These are phyloP conservation scores for Gynostemma pentaphyllum DNA, from an alignment of 306 rosid species.

Conservation along the genomic window DNA sequence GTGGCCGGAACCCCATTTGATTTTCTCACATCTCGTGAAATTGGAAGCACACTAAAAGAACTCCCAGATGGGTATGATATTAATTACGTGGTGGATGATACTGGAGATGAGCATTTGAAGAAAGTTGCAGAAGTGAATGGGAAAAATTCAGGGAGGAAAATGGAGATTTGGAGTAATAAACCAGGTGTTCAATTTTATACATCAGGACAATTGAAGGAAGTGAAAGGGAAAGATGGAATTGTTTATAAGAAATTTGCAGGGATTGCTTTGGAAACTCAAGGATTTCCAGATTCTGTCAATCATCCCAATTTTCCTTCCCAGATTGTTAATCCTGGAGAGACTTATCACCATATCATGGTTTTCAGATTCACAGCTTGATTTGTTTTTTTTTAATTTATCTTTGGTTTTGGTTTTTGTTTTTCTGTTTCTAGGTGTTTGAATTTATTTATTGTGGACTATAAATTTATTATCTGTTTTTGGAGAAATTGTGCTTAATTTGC, in stretches of 20 bases:
- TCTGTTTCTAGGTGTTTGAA: too few relatives aligned
- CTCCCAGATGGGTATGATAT: slow-evolving; percentile 45
- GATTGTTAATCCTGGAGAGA: slow-evolving; percentile 42
- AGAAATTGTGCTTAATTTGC: too few relatives aligned
- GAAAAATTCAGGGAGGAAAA: slow-evolving; percentile 36
- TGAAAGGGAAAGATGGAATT: slow-evolving; percentile 38
- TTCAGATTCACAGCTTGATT: slow-evolving; percentile 42
- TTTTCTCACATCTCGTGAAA: slow-evolving; percentile 32
- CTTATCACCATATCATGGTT: slow-evolving; percentile 39
- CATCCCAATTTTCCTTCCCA: slow-evolving; percentile 41
- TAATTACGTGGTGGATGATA: slow-evolving; percentile 39
- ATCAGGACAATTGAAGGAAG: slow-evolving; percentile 23
- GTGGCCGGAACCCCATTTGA: slow-evolving; percentile 44
- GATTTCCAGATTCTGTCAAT: slow-evolving; percentile 53
- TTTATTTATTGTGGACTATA: too few relatives aligned
- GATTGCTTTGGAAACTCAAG: slow-evolving; percentile 50
- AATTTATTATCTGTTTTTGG: too few relatives aligned
- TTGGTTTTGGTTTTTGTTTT: too few relatives aligned
- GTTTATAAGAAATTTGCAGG: slow-evolving; percentile 23
- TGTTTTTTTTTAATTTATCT: too few relatives aligned
- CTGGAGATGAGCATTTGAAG: slow-evolving; percentile 5
- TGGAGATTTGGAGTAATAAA: slow-evolving; percentile 57
- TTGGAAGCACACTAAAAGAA: slow-evolving; percentile 27
- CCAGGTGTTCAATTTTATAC: slow-evolving; percentile 55
- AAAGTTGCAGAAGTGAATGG: slow-evolving; percentile 32